Percentiles rank a stretch among this genome's conserved stretches.
Conservation (phyloP, 73 alveolate species). For the Paramecium pentaurelia region DNA sequence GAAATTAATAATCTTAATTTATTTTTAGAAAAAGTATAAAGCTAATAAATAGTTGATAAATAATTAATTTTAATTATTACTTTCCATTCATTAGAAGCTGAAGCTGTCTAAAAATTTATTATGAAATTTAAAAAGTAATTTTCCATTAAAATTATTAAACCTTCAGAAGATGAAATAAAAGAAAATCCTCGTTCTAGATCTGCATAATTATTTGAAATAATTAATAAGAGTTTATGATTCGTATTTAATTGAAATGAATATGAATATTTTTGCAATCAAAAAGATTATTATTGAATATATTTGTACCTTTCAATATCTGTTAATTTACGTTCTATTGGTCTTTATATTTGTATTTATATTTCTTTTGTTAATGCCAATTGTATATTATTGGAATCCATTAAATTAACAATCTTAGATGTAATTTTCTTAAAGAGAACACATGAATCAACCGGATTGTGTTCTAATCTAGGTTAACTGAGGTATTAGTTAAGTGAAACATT, state of each 20-base stretch:
- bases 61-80: slow-evolving; percentile 25
- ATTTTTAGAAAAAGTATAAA: background rate
- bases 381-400: slow-evolving; percentile 10
- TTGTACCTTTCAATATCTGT: background rate
- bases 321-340: background rate
- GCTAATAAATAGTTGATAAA: background rate
- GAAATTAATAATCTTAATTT: background rate
- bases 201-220: background rate
- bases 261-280: background rate
- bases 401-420: background rate
- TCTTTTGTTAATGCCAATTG: background rate
- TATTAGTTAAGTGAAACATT: background rate
- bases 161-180: background rate
- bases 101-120: background rate
- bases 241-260: background rate
- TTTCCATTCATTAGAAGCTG: slow-evolving; percentile 28
- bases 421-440: background rate
- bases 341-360: background rate
- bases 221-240: background rate
- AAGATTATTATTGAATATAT: background rate
- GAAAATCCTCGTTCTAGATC: slow-evolving; percentile 28
- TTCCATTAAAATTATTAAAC: background rate
- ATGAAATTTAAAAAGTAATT: background rate
- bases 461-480: background rate
- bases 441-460: background rate